Evolutionary conservation across 1,284 basidiomycete species (phyloP).

Genomic region (Moesziomyces sp.): DNA sequence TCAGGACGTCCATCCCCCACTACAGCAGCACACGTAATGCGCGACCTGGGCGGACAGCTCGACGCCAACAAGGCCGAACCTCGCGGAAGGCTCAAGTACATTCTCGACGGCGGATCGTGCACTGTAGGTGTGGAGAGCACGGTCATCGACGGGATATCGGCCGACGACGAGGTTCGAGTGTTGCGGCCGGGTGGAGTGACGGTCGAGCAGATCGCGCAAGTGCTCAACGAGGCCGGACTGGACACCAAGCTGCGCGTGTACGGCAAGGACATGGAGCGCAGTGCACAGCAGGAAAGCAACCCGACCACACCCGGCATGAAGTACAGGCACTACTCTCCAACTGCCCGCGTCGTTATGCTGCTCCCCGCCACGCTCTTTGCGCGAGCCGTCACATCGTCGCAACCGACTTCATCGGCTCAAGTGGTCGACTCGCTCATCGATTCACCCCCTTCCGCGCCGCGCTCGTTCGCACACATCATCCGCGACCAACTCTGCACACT

Average conservation of each 20-base stretch:
- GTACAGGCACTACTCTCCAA: constrained; percentile 95
- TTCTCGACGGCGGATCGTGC: constrained; percentile 93
- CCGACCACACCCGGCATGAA: constrained; percentile 99
- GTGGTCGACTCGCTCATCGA: constrained; percentile 28
- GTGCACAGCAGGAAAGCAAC: constrained; percentile 47
- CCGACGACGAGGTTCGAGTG: constrained; percentile 77
- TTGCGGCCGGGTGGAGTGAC: constrained; percentile 92
- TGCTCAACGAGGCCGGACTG: constrained; percentile 28
- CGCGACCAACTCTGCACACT: constrained; percentile 18
- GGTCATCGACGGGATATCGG: constrained; percentile 80
- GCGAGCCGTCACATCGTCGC: constrained; percentile 5
- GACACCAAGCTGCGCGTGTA: constrained; percentile 55
- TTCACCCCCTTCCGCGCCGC: not conserved
- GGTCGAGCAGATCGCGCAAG: constrained; percentile 75
- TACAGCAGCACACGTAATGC: constrained; percentile 83
- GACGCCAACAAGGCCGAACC: constrained; percentile 19
- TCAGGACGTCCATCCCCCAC: constrained; percentile 95
- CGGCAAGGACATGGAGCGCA: constrained; percentile 61
- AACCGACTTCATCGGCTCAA: constrained; percentile 3
- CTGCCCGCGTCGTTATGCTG: constrained; percentile 57
- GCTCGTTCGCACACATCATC: constrained; percentile 23
- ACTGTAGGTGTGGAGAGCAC: constrained; percentile 93
- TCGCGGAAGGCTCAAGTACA: constrained; percentile 73
- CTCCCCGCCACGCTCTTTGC: constrained; percentile 27
- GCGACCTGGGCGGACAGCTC: constrained; percentile 76